These are phyloP conservation scores for Penicillium soppii DNA, from an alignment of 495 filamentous ascomycete species.

Conservation along the genomic window DNA sequence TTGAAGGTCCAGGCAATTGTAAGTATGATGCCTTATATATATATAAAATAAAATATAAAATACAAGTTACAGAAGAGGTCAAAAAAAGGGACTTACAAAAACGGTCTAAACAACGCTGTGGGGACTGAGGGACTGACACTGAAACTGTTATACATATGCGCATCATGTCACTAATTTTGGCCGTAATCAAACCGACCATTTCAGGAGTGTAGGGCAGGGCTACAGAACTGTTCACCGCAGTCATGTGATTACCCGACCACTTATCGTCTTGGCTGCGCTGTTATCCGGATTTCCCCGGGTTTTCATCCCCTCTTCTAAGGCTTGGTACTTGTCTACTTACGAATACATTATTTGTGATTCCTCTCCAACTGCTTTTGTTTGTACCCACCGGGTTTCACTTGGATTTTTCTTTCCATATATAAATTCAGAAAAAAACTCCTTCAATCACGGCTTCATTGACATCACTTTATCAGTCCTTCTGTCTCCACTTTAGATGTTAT, in stretches of 20 bases:
- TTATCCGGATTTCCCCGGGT: constrained; percentile 14
- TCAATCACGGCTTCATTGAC: neutral
- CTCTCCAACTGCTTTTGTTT: constrained; percentile 5
- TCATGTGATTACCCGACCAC: neutral
- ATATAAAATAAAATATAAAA: too few relatives aligned
- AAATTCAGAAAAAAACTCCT: neutral
- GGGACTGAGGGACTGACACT: too few relatives aligned
- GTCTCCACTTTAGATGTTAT: constrained; percentile 21
- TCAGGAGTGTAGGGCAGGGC: constrained; percentile 18
- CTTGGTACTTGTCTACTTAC: constrained; percentile 11
- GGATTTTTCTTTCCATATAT: neutral
- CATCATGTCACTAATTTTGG: neutral
- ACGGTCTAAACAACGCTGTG: neutral
- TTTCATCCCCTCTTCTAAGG: neutral
- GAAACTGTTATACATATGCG: neutral
- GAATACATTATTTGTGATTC: constrained; percentile 18
- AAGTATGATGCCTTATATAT: neutral
- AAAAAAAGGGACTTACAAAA: too few relatives aligned
- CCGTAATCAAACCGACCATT: neutral
- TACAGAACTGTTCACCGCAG: neutral
- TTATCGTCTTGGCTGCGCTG: constrained; percentile 9
- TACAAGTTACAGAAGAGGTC: too few relatives aligned
- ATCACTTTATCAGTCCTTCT: constrained; percentile 4
- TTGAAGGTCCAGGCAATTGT: too few relatives aligned
- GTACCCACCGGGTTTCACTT: constrained; percentile 5